Evolutionary conservation across 2,329 filamentous ascomycete species (phyloP), one percentile per base, ranked within the genome.

Genomic region (Cladosporium halotolerans): DNA sequence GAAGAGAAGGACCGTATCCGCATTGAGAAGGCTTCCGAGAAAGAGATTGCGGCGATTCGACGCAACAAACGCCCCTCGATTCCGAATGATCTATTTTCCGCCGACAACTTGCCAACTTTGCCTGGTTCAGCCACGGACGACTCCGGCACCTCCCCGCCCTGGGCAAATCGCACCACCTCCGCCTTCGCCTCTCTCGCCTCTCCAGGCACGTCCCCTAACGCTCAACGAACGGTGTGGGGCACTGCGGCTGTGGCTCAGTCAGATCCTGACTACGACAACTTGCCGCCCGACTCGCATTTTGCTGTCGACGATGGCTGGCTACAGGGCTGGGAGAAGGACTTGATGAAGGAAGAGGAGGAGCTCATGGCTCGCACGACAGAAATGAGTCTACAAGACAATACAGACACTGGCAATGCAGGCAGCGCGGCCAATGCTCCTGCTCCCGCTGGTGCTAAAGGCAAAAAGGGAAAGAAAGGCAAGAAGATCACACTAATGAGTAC

Each of bases 211-310:
- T 95, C 88, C 57, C 90, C 91, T 0, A 84, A 82, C 6, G 81
- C 83, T 0, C 76, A 81, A 39, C 84, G 83, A 57, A 97, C 92
- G 0, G 89, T 97, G 0, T 97, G 92, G 92, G 92, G 92, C n/a
- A 97, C 92, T 0, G 78, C 81, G 3, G 82, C 80, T 0, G 73
- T 95, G 2, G 65, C 74, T 2, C 74, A 82, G 0, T 73, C 72
- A 1, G 84, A 82, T 3, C 82, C 84, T 2, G 78, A 80, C 9
- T 70, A 70, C 28, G 67, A 76, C 2, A 57, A 70, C 9, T 62
- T 68, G 9, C 66, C 72, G 28, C 70, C 71, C 3, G 70, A 72
- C 38, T 62, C 70, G n/a, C 57, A 61, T 11, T 58, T 61, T 52
- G 63, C 70, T 6, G 66, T 66, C 55, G 82, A 90, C 57, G 91